Evolutionary conservation across 1,284 basidiomycete genomes (phyloP).

Genomic region (Apiotrichum gracile): DNA sequence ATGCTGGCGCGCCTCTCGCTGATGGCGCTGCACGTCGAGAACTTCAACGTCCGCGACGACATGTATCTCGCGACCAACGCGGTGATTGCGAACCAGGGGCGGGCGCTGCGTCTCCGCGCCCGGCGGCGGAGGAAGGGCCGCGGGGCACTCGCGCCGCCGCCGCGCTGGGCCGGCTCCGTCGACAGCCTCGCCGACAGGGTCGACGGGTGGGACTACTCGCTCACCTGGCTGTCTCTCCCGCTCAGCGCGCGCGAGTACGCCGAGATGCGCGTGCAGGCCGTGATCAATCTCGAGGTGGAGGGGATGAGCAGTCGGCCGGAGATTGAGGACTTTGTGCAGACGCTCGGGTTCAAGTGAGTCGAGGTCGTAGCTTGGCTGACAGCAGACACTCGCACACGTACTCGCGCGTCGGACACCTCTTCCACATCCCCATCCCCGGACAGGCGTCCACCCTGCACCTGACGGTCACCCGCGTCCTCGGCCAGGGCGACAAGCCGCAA

Average conservation of each 20-base stretch:
- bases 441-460: slow-evolving; percentile 28
- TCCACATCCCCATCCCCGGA: slow-evolving; percentile 34
- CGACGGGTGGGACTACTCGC: slow-evolving; percentile 15
- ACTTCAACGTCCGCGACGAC: slow-evolving; percentile 23
- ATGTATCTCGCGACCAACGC: slow-evolving; percentile 29
- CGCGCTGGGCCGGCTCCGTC: neutral
- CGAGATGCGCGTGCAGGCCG: slow-evolving; percentile 31
- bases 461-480: slow-evolving; percentile 23
- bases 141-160: neutral
- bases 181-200: neutral
- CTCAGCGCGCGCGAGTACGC: slow-evolving; percentile 33
- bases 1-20: slow-evolving; percentile 32
- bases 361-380: neutral
- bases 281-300: slow-evolving; percentile 28
- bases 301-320: slow-evolving; percentile 20
- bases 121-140: slow-evolving; percentile 1
- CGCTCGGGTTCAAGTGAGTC: slow-evolving; percentile 37
- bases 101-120: slow-evolving; percentile 20
- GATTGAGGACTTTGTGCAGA: slow-evolving; percentile 32
- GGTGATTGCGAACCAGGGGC: slow-evolving; percentile 27
- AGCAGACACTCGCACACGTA: slow-evolving; percentile 34
- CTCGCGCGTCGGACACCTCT: slow-evolving; percentile 25
- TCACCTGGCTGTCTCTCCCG: slow-evolving; percentile 31
- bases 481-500: slow-evolving; percentile 3
- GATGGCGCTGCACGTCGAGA: slow-evolving; percentile 24